These are phyloP conservation scores for Flaveria brownii DNA, from an alignment of 129 eudicot species.

Conservation along the genomic window DNA sequence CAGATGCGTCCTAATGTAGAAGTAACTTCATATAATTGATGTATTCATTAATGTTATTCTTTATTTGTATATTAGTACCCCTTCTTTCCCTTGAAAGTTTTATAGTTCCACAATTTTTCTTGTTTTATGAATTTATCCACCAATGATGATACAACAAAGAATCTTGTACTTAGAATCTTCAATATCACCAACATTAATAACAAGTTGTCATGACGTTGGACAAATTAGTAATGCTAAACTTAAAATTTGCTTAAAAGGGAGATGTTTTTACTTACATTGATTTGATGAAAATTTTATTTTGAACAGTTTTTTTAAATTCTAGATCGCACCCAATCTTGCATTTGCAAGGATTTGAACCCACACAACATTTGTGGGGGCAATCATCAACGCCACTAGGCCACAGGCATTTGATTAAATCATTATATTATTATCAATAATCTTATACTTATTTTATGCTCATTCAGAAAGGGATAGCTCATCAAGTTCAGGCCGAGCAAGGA, in stretches of 20 bases:
- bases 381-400: too few species aligned
- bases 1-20: not conserved
- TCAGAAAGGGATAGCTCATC: constrained; percentile 43
- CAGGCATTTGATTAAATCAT: not conserved
- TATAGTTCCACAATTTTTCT: not conserved
- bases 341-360: too few species aligned
- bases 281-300: not conserved
- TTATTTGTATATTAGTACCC: not conserved
- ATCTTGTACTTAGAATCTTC: not conserved
- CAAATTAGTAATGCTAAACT: constrained; percentile 5
- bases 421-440: constrained; percentile 5
- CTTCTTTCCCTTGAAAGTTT: not conserved
- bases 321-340: too few species aligned
- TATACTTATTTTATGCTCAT: constrained; percentile 20
- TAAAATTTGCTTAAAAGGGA: not conserved
- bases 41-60: not conserved
- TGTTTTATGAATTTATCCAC: not conserved
- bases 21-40: constrained; percentile 4
- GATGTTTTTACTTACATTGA: not conserved
- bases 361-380: too few species aligned
- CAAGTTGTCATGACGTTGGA: not conserved
- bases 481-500: constrained; percentile 48
- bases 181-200: not conserved
- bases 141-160: constrained; percentile 2
- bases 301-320: too few species aligned